phyloP scores from a whole-genome alignment of 306 rosid genomes.

The Fragaria nilgerrensis region DNA sequence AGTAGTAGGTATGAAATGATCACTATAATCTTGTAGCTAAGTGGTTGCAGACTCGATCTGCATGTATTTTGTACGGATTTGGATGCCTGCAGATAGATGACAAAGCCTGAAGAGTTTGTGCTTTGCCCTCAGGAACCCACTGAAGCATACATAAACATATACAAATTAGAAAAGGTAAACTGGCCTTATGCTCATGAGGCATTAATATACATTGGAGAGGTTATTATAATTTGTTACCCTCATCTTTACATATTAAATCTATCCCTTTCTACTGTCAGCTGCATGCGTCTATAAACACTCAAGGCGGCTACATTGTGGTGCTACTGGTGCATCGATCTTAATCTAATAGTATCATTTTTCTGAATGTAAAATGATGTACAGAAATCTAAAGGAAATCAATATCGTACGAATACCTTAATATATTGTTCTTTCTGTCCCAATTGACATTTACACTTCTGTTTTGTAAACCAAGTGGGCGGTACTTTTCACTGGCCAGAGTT shows the following conservation, averaged over 20 bases:
- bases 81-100: slow-evolving; percentile 18
- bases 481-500: background rate
- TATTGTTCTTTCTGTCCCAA: background rate
- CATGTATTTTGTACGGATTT: background rate
- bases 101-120: background rate
- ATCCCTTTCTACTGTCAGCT: background rate
- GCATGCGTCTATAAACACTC: background rate
- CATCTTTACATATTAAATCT: background rate
- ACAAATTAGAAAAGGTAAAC: background rate
- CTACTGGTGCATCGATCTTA: background rate
- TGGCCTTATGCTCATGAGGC: background rate
- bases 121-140: background rate
- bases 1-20: slow-evolving; percentile 19
- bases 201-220: background rate
- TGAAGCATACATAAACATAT: background rate
- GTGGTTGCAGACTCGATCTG: background rate
- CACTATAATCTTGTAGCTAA: slow-evolving; percentile 15
- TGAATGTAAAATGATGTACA: background rate
- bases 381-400: background rate
- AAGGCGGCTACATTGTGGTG: background rate
- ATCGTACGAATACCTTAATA: background rate
- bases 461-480: background rate
- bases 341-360: background rate
- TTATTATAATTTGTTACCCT: background rate
- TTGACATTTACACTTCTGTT: background rate